Conservation (phyloP, 805 yeast species). For the Yamadazyma sp. region DNA sequence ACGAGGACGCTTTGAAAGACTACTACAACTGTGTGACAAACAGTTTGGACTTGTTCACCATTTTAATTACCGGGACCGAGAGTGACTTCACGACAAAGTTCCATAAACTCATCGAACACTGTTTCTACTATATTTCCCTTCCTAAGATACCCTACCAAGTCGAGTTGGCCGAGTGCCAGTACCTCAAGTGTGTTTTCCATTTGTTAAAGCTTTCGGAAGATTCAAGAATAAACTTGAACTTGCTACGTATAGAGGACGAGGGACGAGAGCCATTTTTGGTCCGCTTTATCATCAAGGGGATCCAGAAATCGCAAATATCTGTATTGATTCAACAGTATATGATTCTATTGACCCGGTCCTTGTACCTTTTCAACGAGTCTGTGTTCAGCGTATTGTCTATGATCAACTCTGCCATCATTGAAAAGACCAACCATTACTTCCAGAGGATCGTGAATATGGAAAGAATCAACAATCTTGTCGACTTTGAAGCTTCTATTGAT, state of each 20-base stretch:
- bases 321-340: conserved; percentile 48
- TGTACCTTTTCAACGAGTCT: conserved; percentile 50
- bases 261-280: conserved; percentile 33
- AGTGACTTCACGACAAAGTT: conserved; percentile 48
- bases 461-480: conserved; percentile 17
- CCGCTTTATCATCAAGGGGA: conserved; percentile 50
- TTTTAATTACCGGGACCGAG: conserved; percentile 59
- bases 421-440: conserved; percentile 37
- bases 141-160: conserved; percentile 16
- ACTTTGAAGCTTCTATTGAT: conserved; percentile 45
- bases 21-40: conserved; percentile 31
- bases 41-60: conserved; percentile 43
- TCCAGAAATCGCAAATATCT: conserved; percentile 45
- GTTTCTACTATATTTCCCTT: conserved; percentile 22
- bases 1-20: conserved; percentile 13
- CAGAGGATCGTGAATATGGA: conserved; percentile 21
- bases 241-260: conserved; percentile 31
- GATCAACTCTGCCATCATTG: conserved; percentile 50
- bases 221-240: conserved; percentile 25
- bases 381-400: conserved; percentile 57
- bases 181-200: conserved; percentile 27
- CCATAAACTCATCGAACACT: conserved; percentile 37
- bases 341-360: conserved; percentile 49
- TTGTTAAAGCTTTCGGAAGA: conserved; percentile 32
- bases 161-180: conserved; percentile 30